These are phyloP conservation scores for Panaeolus papilionaceus DNA, from an alignment of 768 basidiomycete genomes.

Conservation along the genomic window DNA sequence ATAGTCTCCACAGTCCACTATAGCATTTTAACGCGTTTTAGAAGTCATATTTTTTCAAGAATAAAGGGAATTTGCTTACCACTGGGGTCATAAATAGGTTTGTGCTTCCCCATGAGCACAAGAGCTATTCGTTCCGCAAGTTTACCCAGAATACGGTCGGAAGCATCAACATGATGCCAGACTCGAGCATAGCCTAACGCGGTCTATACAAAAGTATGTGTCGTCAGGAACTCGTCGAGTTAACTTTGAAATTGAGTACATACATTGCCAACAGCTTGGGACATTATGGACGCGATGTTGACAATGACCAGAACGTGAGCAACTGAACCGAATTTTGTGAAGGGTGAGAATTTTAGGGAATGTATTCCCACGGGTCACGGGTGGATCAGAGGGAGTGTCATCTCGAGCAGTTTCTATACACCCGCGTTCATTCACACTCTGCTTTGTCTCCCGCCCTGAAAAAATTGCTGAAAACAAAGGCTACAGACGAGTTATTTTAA, in stretches of 20 bases:
- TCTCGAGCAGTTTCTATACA: no score
- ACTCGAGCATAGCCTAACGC: slow-evolving; percentile 92
- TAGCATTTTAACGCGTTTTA: not conserved
- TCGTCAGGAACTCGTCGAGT: not conserved
- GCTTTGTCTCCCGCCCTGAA: no score
- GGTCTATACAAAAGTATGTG: slow-evolving; percentile 61
- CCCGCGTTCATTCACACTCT: no score
- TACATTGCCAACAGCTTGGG: slow-evolving; percentile 84
- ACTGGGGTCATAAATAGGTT: slow-evolving; percentile 93
- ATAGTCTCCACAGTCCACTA: slow-evolving; percentile 98
- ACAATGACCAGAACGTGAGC: not conserved
- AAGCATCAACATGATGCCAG: slow-evolving; percentile 95
- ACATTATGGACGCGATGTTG: slow-evolving; percentile 53
- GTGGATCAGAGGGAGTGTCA: not conserved
- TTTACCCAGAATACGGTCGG: slow-evolving; percentile 92
- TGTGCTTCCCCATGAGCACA: slow-evolving; percentile 99
- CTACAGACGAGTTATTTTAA: no score
- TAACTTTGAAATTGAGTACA: slow-evolving; percentile 28
- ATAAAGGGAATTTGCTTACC: slow-evolving; percentile 52
- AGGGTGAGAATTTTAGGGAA: slow-evolving; percentile 7
- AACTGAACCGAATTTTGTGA: slow-evolving; percentile 11
- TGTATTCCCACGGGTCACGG: not conserved
- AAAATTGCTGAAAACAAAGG: no score
- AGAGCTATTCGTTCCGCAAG: slow-evolving; percentile 93
- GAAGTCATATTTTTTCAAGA: not conserved